A percentile compares a stretch with the other conserved stretches of the same genome.
Conservation (phyloP, 2,329 filamentous ascomycete species). For the Colletotrichum lindemuthianum region DNA sequence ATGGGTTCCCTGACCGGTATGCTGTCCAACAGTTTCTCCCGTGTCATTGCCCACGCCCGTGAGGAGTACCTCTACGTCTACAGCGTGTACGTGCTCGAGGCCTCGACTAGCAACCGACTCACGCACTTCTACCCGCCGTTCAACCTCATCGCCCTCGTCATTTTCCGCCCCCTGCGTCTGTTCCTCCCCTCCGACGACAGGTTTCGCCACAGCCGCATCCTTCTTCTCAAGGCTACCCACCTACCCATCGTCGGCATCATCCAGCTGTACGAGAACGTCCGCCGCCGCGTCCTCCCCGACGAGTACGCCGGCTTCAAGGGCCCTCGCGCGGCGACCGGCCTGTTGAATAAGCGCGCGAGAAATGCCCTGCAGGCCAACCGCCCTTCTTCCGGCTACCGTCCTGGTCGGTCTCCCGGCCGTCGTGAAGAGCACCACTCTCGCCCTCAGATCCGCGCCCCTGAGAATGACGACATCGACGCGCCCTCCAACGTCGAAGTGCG, state of each 20-base stretch:
- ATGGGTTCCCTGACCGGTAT: conserved; percentile 83
- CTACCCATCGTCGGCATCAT: conserved; percentile 77
- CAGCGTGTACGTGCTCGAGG: conserved; percentile 71
- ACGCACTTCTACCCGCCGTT: conserved; percentile 78
- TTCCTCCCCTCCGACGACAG: conserved; percentile 71
- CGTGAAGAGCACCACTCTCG: conserved; percentile 32
- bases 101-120: conserved; percentile 74
- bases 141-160: conserved; percentile 77
- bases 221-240: conserved; percentile 71
- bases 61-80: conserved; percentile 86
- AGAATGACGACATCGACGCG: conserved; percentile 48
- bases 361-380: conserved; percentile 37
- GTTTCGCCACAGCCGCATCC: conserved; percentile 70
- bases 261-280: conserved; percentile 70
- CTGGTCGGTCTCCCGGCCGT: conserved; percentile 37
- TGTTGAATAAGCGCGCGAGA: conserved; percentile 37
- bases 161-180: conserved; percentile 78
- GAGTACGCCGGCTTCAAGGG: conserved; percentile 62
- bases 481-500: conserved; percentile 59
- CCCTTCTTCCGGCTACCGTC: conserved; percentile 40
- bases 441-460: conserved; percentile 34
- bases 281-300: conserved; percentile 50
- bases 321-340: conserved; percentile 45
- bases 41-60: conserved; percentile 69
- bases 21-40: conserved; percentile 78